These are phyloP conservation scores for Fusarium devonianum DNA, from an alignment of 2,329 filamentous ascomycete species.

Conservation along the genomic window DNA sequence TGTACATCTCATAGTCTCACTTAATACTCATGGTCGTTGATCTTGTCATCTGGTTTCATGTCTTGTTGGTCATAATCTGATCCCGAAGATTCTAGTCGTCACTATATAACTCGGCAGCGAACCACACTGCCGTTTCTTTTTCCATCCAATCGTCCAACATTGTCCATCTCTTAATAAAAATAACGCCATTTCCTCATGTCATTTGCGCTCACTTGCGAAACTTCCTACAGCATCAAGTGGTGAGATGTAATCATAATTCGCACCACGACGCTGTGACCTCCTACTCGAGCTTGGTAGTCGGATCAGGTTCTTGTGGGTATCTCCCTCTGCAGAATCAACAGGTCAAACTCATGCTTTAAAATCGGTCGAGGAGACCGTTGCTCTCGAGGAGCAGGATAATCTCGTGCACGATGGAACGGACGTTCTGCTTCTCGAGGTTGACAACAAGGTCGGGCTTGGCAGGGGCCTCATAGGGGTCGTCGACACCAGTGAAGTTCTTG, in stretches of 20 bases:
- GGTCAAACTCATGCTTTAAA: slow-evolving; percentile 49
- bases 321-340: slow-evolving; percentile 20
- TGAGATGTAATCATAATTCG: not conserved
- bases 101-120: slow-evolving; percentile 28
- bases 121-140: slow-evolving; percentile 20
- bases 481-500: slow-evolving; percentile 97
- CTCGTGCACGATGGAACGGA: slow-evolving; percentile 94
- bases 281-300: slow-evolving; percentile 6
- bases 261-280: slow-evolving; percentile 14
- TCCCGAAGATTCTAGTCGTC: slow-evolving; percentile 22
- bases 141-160: not conserved
- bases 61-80: slow-evolving; percentile 29
- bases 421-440: slow-evolving; percentile 83
- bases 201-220: slow-evolving; percentile 27
- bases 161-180: slow-evolving; percentile 24
- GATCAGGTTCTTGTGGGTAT: slow-evolving; percentile 26
- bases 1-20: not conserved
- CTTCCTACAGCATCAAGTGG: slow-evolving; percentile 22
- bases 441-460: slow-evolving; percentile 83
- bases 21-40: slow-evolving; percentile 11
- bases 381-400: slow-evolving; percentile 93
- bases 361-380: slow-evolving; percentile 81
- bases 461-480: slow-evolving; percentile 93
- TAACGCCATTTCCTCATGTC: slow-evolving; percentile 33
- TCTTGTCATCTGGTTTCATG: slow-evolving; percentile 25